Conservation (phyloP, 2,329 filamentous ascomycete species). For the Fusarium fujikuroi region DNA sequence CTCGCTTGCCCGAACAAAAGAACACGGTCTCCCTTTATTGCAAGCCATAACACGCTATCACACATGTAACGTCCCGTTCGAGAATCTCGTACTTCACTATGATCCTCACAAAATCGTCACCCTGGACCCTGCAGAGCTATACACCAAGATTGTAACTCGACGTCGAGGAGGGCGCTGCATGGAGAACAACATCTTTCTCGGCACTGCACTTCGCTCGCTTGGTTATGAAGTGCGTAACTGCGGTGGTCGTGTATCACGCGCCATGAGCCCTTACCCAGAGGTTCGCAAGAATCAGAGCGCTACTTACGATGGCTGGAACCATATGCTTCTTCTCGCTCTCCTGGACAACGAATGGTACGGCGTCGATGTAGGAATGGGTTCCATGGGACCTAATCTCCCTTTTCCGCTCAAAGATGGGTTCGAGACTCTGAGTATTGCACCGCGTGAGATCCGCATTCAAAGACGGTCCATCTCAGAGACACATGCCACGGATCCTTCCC, state of each 20-base stretch:
- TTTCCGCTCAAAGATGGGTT: neutral
- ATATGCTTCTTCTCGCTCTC: neutral
- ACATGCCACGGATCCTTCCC: neutral
- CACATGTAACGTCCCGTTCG: neutral
- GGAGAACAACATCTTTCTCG: neutral
- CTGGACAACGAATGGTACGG: neutral
- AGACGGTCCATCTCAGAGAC: neutral
- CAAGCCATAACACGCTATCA: neutral
- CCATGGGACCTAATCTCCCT: neutral
- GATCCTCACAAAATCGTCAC: neutral
- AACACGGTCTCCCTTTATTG: neutral
- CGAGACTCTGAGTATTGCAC: neutral
- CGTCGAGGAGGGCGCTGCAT: neutral
- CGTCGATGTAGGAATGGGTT: neutral
- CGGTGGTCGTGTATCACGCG: neutral
- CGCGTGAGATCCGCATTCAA: neutral
- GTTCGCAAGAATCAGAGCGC: neutral
- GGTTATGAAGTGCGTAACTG: neutral
- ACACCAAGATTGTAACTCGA: neutral
- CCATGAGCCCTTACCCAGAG: neutral
- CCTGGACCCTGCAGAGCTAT: neutral
- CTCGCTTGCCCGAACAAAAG: neutral
- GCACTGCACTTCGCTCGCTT: neutral
- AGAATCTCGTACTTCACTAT: neutral
- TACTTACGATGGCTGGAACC: constrained; percentile 1